A percentile compares a stretch with the other conserved stretches of the same genome.
Conservation (phyloP, 257 asterid species). For the Rehmannia glutinosa region DNA sequence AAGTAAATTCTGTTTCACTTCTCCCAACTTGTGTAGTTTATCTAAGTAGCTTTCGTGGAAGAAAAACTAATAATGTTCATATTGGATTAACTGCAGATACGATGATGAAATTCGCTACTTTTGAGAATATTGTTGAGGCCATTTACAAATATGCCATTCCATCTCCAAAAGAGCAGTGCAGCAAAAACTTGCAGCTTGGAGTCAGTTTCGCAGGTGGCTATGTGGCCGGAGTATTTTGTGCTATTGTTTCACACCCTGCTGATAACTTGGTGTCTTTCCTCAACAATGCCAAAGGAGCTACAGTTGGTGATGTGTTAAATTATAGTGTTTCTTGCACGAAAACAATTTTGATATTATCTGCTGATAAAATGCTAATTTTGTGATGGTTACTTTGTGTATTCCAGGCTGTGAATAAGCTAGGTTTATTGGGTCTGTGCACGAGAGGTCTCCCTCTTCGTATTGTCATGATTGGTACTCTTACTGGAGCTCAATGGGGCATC, state of each 20-base stretch:
- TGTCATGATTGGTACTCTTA: slow-evolving; percentile 94
- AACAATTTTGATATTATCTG: too few species aligned
- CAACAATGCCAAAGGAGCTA: slow-evolving; percentile 87
- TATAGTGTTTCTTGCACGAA: slow-evolving; percentile 15
- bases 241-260: slow-evolving; percentile 83
- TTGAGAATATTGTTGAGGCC: slow-evolving; percentile 65
- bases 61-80: too few species aligned
- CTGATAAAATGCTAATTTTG: too few species aligned
- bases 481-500: slow-evolving; percentile 99
- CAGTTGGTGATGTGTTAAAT: slow-evolving; percentile 52
- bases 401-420: slow-evolving; percentile 83
- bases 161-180: slow-evolving; percentile 71
- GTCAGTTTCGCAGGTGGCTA: slow-evolving; percentile 88
- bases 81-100: slow-evolving; percentile 51
- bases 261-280: slow-evolving; percentile 89
- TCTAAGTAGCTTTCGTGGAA: too few species aligned
- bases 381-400: background rate
- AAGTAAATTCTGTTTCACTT: too few species aligned
- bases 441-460: slow-evolving; percentile 94
- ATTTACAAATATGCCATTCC: slow-evolving; percentile 73
- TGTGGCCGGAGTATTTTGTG: slow-evolving; percentile 73
- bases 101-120: slow-evolving; percentile 89
- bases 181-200: slow-evolving; percentile 69
- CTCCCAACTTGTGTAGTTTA: too few species aligned
- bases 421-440: slow-evolving; percentile 71